Evolutionary conservation across 352 stramenopile genomes (phyloP), one percentile per base, ranked within the genome.

Genomic region (Globisporangium nodosum): DNA sequence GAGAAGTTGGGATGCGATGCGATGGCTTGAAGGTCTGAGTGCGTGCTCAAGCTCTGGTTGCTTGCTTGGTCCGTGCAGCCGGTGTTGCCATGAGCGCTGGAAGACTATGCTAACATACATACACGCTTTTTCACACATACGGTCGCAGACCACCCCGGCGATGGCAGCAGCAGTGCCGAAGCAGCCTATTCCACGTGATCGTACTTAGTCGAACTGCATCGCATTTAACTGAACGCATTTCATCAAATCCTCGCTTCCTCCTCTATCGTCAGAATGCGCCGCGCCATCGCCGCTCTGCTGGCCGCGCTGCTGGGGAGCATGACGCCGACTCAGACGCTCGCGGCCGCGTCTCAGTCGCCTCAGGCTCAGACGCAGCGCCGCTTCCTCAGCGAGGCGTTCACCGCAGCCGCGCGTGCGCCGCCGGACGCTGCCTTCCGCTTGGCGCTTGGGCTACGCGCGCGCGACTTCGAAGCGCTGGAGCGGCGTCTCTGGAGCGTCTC

Each of bases 391-490:
- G 61, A 72, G 18, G 35, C 51, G 35, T 81, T 80, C 63, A 52
- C 54, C 27, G 59, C 60, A 20, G 60, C 55, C 16, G 58, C 53
- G 43, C 73, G 73, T 30, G 73, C 65, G 0, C 50, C 70, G 18
- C 69, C 73, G 24, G 66, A 85, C 16, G 56, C 69, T 27, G 40
- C 74, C 24, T 71, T 88, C 54, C 78, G 71, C 43, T 61, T 92
- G 39, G 68, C 78, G 18, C 68, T 92, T 24, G 76, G 78, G 12
- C 61, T 92, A 37, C 70, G 62, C 12, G 67, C 70, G 11, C 49
- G 37, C 5, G 76, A 90, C 71, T 89, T 87, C 63, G 55, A 59
- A 16, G 56, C 58, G 5, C 50, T 92, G 12, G 82, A 90, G 64
- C 60, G 60, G 37, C 64, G 60, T 30, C 68, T 92, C 30, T 90